Evolutionary conservation across 768 basidiomycete genomes (phyloP).

Genomic region (Macrolepiota fuliginosa): DNA sequence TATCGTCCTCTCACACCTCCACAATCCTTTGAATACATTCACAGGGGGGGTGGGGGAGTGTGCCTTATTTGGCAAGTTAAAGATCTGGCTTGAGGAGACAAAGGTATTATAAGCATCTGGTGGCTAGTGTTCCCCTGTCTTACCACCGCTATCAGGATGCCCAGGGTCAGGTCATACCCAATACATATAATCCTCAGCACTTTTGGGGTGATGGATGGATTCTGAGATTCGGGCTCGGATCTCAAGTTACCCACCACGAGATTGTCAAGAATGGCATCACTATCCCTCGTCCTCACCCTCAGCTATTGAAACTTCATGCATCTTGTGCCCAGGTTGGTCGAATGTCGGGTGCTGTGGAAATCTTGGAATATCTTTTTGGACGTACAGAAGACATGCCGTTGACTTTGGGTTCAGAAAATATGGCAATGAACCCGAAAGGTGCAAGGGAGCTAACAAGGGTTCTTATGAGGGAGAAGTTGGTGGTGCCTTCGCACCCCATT

Average conservation of each 20-base stretch:
- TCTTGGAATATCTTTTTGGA: conserved; percentile 20
- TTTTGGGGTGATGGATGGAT: background rate
- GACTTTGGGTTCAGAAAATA: too few species aligned
- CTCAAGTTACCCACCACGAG: too few species aligned
- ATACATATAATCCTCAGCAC: conserved; percentile 4
- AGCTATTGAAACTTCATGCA: conserved; percentile 29
- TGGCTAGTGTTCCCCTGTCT: background rate
- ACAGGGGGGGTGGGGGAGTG: background rate
- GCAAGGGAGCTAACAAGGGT: too few species aligned
- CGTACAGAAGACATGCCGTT: conserved; percentile 23
- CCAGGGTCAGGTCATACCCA: background rate
- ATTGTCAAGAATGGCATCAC: conserved; percentile 1
- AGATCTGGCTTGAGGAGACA: conserved; percentile 5
- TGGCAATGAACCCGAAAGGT: too few species aligned
- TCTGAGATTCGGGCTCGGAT: background rate
- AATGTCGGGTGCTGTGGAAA: conserved; percentile 30
- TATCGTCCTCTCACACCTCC: too few species aligned
- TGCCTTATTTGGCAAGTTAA: background rate
- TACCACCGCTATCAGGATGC: background rate
- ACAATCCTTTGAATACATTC: conserved; percentile 9
- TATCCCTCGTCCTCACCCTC: conserved; percentile 25
- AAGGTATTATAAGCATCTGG: background rate
- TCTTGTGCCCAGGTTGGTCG: conserved; percentile 28
- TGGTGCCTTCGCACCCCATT: too few species aligned
- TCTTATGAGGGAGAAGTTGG: too few species aligned